These are phyloP conservation scores for Tulasnella calospora DNA, from an alignment of 768 basidiomycete species.

Conservation along the genomic window DNA sequence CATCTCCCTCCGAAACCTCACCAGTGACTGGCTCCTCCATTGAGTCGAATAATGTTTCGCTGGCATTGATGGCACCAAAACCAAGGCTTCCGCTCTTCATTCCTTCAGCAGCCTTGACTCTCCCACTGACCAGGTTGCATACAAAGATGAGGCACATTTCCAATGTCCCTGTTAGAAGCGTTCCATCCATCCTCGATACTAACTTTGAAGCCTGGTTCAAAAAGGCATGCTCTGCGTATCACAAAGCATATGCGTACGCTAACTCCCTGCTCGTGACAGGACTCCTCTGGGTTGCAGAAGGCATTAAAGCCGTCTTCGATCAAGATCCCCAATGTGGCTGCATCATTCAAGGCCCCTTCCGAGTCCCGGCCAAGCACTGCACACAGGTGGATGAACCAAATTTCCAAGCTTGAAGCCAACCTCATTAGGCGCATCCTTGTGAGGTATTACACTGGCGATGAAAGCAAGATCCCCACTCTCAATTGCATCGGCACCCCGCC, in stretches of 20 bases:
- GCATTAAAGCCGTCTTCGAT: slow-evolving; percentile 97
- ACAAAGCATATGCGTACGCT: background rate
- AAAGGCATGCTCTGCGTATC: slow-evolving; percentile 55
- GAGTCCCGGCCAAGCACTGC: slow-evolving; percentile 87
- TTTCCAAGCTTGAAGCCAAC: slow-evolving; percentile 73
- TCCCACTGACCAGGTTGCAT: slow-evolving; percentile 79
- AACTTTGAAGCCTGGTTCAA: slow-evolving; percentile 99
- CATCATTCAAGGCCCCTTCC: slow-evolving; percentile 94
- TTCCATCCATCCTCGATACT: slow-evolving; percentile 92
- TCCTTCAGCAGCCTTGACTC: slow-evolving; percentile 82
- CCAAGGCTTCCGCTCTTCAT: slow-evolving; percentile 76
- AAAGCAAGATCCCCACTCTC: slow-evolving; percentile 63
- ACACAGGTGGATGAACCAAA: slow-evolving; percentile 85
- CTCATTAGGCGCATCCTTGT: slow-evolving; percentile 77
- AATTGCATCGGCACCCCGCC: slow-evolving; percentile 73
- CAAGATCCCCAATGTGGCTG: slow-evolving; percentile 97
- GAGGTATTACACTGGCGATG: slow-evolving; percentile 71
- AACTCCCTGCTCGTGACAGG: slow-evolving; percentile 44
- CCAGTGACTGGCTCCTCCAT: slow-evolving; percentile 94
- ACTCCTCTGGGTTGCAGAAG: slow-evolving; percentile 98
- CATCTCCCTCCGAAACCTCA: slow-evolving; percentile 80
- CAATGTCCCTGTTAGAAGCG: slow-evolving; percentile 96
- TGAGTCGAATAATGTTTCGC: slow-evolving; percentile 95
- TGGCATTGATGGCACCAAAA: slow-evolving; percentile 64
- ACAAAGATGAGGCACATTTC: slow-evolving; percentile 95